Conservation (phyloP, 345 rosid genomes). For the Sisymbrium irio region DNA sequence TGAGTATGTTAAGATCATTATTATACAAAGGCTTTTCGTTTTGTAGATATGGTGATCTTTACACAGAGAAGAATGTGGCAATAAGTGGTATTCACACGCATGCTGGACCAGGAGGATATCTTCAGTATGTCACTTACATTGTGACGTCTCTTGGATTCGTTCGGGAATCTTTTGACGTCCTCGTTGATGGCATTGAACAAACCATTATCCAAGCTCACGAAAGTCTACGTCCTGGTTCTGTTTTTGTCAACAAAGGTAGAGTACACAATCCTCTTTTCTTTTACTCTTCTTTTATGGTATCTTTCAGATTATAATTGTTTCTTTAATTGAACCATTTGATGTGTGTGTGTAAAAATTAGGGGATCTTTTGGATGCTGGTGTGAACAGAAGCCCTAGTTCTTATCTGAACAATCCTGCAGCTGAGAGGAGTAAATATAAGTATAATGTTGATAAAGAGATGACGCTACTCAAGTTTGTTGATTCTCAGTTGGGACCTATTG, state of each 20-base stretch:
- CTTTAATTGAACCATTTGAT: neutral
- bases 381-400: slow-evolving; percentile 93
- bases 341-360: slow-evolving; percentile 41
- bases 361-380: slow-evolving; percentile 84
- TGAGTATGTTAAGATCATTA: neutral
- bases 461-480: slow-evolving; percentile 93
- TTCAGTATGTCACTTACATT: slow-evolving; percentile 77
- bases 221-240: slow-evolving; percentile 79
- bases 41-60: slow-evolving; percentile 81
- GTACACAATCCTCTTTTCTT: neutral
- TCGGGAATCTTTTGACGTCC: slow-evolving; percentile 83
- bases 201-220: slow-evolving; percentile 85
- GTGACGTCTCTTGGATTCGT: slow-evolving; percentile 97
- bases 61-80: slow-evolving; percentile 88
- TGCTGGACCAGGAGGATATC: slow-evolving; percentile 99
- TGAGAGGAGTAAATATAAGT: slow-evolving; percentile 76
- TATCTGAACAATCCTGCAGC: slow-evolving; percentile 84
- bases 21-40: slow-evolving; percentile 15
- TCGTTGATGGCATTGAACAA: slow-evolving; percentile 93
- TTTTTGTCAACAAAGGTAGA: slow-evolving; percentile 75
- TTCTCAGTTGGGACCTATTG: slow-evolving; percentile 78
- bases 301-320: neutral
- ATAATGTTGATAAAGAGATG: slow-evolving; percentile 93
- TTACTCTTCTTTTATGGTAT: neutral
- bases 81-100: slow-evolving; percentile 98